These are phyloP conservation scores for Actinidia chinensis DNA, from an alignment of 179 eudicot species.

Conservation along the genomic window DNA sequence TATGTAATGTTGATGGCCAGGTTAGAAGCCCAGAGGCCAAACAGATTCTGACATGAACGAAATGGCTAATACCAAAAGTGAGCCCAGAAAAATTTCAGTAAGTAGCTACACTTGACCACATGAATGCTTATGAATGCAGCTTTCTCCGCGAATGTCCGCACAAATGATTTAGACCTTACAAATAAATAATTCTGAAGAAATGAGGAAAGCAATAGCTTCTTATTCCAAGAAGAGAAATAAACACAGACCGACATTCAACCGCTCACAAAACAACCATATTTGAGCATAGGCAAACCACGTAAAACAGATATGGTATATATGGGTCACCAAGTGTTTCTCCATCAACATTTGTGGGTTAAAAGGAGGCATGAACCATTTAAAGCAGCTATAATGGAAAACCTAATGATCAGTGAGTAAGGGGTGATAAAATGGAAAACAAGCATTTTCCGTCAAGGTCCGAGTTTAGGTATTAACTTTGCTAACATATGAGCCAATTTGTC, in stretches of 20 bases:
- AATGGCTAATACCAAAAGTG: slow-evolving; percentile 54
- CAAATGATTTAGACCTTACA: slow-evolving; percentile 72
- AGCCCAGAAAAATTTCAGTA: slow-evolving; percentile 79
- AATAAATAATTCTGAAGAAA: slow-evolving; percentile 8
- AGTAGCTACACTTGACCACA: slow-evolving; percentile 69
- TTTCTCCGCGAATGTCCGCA: slow-evolving; percentile 84
- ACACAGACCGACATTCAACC: not conserved
- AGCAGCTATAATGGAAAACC: not conserved
- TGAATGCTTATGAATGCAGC: slow-evolving; percentile 72
- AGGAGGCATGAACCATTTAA: not conserved
- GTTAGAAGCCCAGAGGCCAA: slow-evolving; percentile 45
- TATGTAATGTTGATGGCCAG: slow-evolving; percentile 52
- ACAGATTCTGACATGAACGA: slow-evolving; percentile 47
- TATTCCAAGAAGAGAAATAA: not conserved
- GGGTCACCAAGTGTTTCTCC: not conserved
- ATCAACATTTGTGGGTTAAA: not conserved
- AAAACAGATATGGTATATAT: not conserved
- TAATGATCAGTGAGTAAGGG: not conserved
- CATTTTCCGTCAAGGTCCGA: not conserved
- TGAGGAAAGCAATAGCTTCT: slow-evolving; percentile 10
- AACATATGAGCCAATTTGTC: not conserved
- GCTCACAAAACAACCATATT: not conserved
- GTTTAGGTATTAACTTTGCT: not conserved
- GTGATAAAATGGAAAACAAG: not conserved
- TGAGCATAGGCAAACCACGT: no score